phyloP scores from a whole-genome alignment of 1,284 basidiomycete genomes.

The Ganoderma lingzhi region DNA sequence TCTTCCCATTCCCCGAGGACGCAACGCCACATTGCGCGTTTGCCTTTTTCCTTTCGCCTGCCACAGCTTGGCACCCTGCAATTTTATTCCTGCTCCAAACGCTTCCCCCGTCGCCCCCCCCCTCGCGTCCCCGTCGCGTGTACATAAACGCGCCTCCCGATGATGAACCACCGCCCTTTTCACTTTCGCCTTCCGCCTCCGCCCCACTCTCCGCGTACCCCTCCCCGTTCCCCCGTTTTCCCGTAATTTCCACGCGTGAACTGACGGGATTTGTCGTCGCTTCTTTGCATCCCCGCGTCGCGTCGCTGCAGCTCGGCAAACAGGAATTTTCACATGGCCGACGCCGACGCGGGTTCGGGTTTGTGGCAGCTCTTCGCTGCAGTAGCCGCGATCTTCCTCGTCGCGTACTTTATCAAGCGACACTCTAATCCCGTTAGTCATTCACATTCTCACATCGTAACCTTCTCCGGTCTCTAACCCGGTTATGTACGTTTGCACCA shows the following conservation, averaged over 20 bases:
- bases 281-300: background rate
- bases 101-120: background rate
- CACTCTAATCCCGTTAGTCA: constrained; percentile 25
- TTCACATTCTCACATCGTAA: background rate
- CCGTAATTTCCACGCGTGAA: background rate
- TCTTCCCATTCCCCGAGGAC: constrained; percentile 1
- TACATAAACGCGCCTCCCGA: background rate
- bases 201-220: background rate
- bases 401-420: constrained; percentile 18
- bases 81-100: background rate
- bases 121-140: background rate
- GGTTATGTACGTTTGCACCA: no score
- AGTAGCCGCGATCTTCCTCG: constrained; percentile 17
- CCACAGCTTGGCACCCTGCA: background rate
- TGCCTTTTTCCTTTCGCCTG: background rate
- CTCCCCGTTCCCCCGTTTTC: background rate
- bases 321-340: constrained; percentile 3
- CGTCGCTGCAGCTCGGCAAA: constrained; percentile 5
- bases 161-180: background rate
- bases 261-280: background rate
- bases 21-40: background rate
- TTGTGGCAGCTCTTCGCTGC: constrained; percentile 24
- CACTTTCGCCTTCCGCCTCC: background rate
- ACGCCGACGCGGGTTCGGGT: constrained; percentile 5
- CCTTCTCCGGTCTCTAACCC: no score